These are phyloP conservation scores for Diutina pseudorugosa DNA, from an alignment of 1,139 yeast species.

Conservation along the genomic window DNA sequence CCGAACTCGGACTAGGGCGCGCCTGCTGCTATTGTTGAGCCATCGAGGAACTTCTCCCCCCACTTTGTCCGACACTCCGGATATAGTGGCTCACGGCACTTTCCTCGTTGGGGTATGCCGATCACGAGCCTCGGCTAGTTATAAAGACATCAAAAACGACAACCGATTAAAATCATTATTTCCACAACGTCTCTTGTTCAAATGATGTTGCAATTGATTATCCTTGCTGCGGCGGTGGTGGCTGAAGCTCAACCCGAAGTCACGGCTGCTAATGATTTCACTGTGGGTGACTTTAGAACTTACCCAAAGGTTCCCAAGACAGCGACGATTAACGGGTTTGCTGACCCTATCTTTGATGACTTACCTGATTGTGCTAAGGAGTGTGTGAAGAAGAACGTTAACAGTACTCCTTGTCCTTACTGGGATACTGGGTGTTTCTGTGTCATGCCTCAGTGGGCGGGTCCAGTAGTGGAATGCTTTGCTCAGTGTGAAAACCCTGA, in stretches of 20 bases:
- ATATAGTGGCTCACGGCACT: no score
- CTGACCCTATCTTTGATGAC: constrained; percentile 5
- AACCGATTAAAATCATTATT: no score
- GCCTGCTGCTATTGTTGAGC: no score
- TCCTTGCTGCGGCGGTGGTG: neutral
- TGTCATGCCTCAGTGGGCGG: constrained; percentile 4
- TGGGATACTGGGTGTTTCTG: constrained; percentile 6
- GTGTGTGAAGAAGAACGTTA: constrained; percentile 3
- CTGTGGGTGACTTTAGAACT: neutral
- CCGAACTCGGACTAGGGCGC: neutral
- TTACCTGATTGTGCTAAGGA: constrained; percentile 5
- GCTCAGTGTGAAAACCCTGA: constrained; percentile 9
- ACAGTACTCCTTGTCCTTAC: constrained; percentile 5
- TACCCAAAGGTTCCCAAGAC: constrained; percentile 4
- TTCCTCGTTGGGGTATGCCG: no score
- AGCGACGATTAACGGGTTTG: constrained; percentile 5
- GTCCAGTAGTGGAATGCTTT: constrained; percentile 4
- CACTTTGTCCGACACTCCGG: no score
- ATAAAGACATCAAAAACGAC: no score
- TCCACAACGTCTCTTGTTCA: no score
- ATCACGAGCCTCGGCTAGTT: no score
- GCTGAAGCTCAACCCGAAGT: neutral
- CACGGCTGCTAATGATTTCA: neutral
- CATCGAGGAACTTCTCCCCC: no score
- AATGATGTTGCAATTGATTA: neutral